Evolutionary conservation across 352 stramenopile species (phyloP).

Genomic region (Phytopythium cucurbitacearum): DNA sequence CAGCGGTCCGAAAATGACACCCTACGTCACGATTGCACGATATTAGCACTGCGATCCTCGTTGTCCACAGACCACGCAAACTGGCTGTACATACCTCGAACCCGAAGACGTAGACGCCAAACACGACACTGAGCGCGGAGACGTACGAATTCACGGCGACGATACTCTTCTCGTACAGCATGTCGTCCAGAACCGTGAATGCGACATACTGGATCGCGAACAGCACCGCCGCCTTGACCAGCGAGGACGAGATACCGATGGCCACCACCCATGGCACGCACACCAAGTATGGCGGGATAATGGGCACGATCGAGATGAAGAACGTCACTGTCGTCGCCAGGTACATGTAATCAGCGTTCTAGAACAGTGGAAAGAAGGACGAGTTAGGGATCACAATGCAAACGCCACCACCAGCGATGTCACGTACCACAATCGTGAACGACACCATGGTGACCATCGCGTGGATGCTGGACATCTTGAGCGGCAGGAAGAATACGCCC

Average conservation of each 20-base stretch:
- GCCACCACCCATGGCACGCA: conserved; percentile 81
- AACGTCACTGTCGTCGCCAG: conserved; percentile 82
- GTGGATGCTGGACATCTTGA: conserved; percentile 88
- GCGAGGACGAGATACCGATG: conserved; percentile 72
- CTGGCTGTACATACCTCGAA: conserved; percentile 49
- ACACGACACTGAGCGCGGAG: conserved; percentile 80
- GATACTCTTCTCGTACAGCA: conserved; percentile 88
- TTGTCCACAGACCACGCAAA: background rate
- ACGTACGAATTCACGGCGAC: conserved; percentile 84
- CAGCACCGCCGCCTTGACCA: conserved; percentile 76
- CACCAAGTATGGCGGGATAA: conserved; percentile 83
- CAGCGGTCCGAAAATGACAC: conserved; percentile 82
- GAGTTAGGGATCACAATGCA: background rate
- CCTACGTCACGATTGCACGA: conserved; percentile 17
- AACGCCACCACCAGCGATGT: too few species aligned
- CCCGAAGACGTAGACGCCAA: conserved; percentile 85
- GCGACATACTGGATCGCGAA: conserved; percentile 84
- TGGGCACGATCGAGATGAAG: conserved; percentile 86
- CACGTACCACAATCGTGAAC: conserved; percentile 75
- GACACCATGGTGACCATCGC: conserved; percentile 86
- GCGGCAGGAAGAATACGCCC: conserved; percentile 82
- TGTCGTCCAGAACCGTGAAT: conserved; percentile 82
- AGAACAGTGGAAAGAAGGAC: background rate
- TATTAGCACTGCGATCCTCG: background rate
- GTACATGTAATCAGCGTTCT: conserved; percentile 87